phyloP scores from a whole-genome alignment of 164 flowering plant species.

The Macadamia integrifolia region DNA sequence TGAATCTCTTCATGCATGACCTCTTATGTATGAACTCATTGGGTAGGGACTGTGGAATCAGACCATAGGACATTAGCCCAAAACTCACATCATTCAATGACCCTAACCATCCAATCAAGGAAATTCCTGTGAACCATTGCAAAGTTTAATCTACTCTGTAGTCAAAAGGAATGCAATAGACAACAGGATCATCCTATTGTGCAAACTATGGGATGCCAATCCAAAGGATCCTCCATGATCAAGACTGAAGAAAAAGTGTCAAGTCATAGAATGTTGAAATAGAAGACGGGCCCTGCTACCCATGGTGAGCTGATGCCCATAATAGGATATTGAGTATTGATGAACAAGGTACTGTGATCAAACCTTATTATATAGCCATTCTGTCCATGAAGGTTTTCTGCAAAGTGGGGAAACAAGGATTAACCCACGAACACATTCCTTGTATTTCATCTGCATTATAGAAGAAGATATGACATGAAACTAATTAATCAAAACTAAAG shows the following conservation, averaged over 20 bases:
- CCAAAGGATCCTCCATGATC: background rate
- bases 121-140: background rate
- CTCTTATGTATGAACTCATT: background rate
- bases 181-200: background rate
- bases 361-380: constrained; percentile 79
- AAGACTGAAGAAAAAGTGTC: background rate
- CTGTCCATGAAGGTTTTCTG: constrained; percentile 71
- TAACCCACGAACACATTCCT: constrained; percentile 62
- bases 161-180: background rate
- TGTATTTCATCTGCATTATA: constrained; percentile 45
- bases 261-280: background rate
- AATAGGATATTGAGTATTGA: background rate
- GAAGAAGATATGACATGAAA: background rate
- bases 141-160: background rate
- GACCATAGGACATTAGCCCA: background rate
- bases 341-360: constrained; percentile 1
- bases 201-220: background rate
- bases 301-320: constrained; percentile 3
- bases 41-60: background rate
- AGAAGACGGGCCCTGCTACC: background rate
- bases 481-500: background rate
- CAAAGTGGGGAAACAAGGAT: constrained; percentile 74
- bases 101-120: background rate
- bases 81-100: background rate
- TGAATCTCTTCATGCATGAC: background rate